Percentiles rank a stretch among this genome's conserved stretches.
These are phyloP conservation scores for Actinomortierella ambigua DNA, from an alignment of 371 early-diverging fungal species.

Conservation along the genomic window DNA sequence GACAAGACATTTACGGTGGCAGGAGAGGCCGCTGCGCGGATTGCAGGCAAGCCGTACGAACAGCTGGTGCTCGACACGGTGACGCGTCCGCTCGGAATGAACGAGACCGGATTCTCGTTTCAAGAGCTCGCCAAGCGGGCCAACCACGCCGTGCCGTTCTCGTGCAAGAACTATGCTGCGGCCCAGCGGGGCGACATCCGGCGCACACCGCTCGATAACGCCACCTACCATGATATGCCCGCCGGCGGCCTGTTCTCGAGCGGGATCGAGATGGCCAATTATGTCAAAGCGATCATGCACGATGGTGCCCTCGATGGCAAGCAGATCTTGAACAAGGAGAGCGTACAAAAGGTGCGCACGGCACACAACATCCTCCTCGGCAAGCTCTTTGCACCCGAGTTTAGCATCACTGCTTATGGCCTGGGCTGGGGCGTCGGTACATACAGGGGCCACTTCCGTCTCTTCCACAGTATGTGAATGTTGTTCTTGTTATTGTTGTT, in stretches of 20 bases:
- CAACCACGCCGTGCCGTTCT: constrained; percentile 8
- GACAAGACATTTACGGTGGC: constrained; percentile 2
- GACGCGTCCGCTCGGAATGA: constrained; percentile 9
- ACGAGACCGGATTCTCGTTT: constrained; percentile 9
- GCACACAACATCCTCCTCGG: constrained; percentile 6
- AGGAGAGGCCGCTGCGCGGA: constrained; percentile 13
- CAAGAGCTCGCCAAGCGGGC: background rate
- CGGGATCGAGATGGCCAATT: constrained; percentile 7
- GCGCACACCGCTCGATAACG: background rate
- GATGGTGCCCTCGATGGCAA: constrained; percentile 11
- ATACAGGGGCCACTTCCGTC: constrained; percentile 16
- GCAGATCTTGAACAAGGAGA: constrained; percentile 23
- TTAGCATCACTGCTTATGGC: constrained; percentile 8
- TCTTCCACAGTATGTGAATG: constrained; percentile 16
- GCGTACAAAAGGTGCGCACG: constrained; percentile 4
- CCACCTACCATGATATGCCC: background rate
- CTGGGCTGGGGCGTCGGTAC: constrained; percentile 21
- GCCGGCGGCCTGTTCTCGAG: constrained; percentile 10
- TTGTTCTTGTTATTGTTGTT: background rate
- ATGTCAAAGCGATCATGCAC: constrained; percentile 8
- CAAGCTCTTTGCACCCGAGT: constrained; percentile 1
- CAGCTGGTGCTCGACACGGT: constrained; percentile 9
- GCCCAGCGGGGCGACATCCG: background rate
- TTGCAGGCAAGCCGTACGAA: constrained; percentile 8
- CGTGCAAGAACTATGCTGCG: background rate